Conservation (phyloP, 2,329 filamentous ascomycete genomes). For the Alternaria alternata region DNA sequence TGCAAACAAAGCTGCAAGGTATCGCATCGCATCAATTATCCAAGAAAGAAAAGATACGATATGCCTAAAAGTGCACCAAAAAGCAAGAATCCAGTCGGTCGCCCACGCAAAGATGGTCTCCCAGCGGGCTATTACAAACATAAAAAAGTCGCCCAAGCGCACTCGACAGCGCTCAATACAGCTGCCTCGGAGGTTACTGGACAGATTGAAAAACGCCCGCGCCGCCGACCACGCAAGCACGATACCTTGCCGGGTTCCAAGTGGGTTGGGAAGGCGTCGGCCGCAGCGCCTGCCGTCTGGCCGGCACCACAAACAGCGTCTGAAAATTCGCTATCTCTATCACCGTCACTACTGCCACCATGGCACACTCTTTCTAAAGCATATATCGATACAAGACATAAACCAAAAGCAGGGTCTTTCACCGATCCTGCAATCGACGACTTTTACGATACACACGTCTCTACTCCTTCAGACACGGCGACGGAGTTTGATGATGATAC, state of each 20-base stretch:
- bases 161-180: not conserved
- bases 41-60: not conserved
- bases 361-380: not conserved
- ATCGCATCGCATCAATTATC: not conserved
- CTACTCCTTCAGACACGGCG: not conserved
- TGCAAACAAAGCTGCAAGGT: not conserved
- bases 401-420: not conserved
- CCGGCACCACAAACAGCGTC: not conserved
- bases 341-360: not conserved
- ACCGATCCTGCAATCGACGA: not conserved
- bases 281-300: not conserved
- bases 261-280: not conserved
- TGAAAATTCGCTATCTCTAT: not conserved
- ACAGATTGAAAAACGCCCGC: not conserved
- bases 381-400: not conserved
- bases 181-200: too few species aligned
- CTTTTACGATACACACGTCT: not conserved
- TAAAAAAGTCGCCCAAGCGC: not conserved
- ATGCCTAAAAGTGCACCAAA: not conserved
- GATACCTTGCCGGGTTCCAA: not conserved
- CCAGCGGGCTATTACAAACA: slow-evolving; percentile 4
- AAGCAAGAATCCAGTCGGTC: not conserved
- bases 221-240: not conserved
- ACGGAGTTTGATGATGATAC: not conserved
- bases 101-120: not conserved